Evolutionary conservation across 148 eudicot species (phyloP).

Genomic region (Camellia lanceoleosa): DNA sequence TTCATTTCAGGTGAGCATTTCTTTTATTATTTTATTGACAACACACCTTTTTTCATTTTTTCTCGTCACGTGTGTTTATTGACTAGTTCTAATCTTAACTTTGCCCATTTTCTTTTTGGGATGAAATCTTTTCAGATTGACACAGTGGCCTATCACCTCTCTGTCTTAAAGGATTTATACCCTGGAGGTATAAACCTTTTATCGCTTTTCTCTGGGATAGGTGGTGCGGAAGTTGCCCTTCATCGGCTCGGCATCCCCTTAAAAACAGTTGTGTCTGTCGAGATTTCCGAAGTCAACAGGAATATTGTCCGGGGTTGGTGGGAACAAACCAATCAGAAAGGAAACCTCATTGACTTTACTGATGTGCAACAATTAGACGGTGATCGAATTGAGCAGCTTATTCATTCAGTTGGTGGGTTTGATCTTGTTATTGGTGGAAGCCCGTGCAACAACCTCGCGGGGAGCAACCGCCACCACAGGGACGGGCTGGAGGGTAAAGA

Average conservation of each 20-base stretch:
- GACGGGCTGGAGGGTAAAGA: slow-evolving; percentile 88
- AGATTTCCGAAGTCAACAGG: slow-evolving; percentile 73
- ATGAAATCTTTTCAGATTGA: slow-evolving; percentile 55
- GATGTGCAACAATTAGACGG: slow-evolving; percentile 56
- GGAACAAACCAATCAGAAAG: slow-evolving; percentile 89
- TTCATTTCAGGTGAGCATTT: slow-evolving; percentile 71
- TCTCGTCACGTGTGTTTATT: not conserved
- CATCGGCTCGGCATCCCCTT: slow-evolving; percentile 66
- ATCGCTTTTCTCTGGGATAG: slow-evolving; percentile 87
- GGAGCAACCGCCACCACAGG: slow-evolving; percentile 74
- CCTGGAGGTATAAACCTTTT: slow-evolving; percentile 66
- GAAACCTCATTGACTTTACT: slow-evolving; percentile 45
- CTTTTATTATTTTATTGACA: not conserved
- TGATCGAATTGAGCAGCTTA: slow-evolving; percentile 44
- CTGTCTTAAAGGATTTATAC: slow-evolving; percentile 64
- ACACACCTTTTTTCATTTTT: not conserved
- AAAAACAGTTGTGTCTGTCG: slow-evolving; percentile 75
- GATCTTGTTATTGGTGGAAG: slow-evolving; percentile 86
- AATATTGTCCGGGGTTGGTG: slow-evolving; percentile 74
- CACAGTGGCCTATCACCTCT: slow-evolving; percentile 89
- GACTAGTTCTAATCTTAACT: not conserved
- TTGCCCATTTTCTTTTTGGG: not conserved
- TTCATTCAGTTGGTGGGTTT: slow-evolving; percentile 50
- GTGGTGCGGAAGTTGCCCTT: slow-evolving; percentile 93
- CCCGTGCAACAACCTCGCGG: slow-evolving; percentile 89